Evolutionary conservation across 176 grass and related monocot species (phyloP), one percentile per base, ranked within the genome.

Genomic region (Poa annua): DNA sequence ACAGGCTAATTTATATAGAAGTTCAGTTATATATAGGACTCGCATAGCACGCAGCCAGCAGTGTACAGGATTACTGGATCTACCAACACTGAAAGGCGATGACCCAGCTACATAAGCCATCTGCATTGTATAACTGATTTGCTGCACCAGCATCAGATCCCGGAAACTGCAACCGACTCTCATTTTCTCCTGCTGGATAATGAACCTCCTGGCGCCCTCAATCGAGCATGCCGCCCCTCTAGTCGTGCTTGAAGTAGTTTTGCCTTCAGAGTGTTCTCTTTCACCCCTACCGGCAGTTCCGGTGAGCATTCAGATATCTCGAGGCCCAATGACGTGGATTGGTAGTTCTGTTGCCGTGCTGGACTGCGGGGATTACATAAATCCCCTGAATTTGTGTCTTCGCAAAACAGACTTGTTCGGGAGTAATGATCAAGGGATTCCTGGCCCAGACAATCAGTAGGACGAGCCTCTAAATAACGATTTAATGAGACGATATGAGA

Each of bases 191-290:
- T 84, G 68, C 85, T 85, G 11, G 48, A 78, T 56, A 81, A 44
- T 13, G 87, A 68, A 41, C 44, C 69, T 60, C 82, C 86, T 1
- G 85, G 89, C 32, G 75, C 59, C 69, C 59, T 93, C 59, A 91
- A 87, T 78, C 96, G 87, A 53, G 88, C 91, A 17, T 99, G 85
- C 26, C 85, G 93, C 52, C 93, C 97, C 70, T 99, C 91, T 60
- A 99, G 52, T 75, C 97, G 93, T 67, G 97, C 97, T 85, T 99
- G 89, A 61, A 99, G 88, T 35, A 99, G 80, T 85, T 95, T 99
- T 53, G 81, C 86, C 71, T 96, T 99, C 53, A 99, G 71, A 15
- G 91, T 99, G 52, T 90, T 92, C 11, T 81, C 85, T 60, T 85
- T 89, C 44, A 82, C 36, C 22, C 70, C 78, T 20, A 15, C 42